Conservation (phyloP, 2,329 filamentous ascomycete genomes). For the Fusarium sp. region DNA sequence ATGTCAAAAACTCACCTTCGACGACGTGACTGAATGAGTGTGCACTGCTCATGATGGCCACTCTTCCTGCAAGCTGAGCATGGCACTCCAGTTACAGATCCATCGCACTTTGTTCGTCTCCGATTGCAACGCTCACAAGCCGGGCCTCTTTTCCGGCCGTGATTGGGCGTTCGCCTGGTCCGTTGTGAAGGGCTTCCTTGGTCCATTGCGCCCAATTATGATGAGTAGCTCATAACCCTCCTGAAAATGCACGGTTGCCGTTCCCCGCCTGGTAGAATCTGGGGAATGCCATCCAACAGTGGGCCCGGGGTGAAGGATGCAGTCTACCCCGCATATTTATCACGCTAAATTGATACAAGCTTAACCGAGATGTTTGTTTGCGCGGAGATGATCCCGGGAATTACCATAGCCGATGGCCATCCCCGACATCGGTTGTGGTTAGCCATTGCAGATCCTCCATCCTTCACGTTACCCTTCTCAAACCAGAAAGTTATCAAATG, state of each 20-base stretch:
- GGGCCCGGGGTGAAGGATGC: background rate
- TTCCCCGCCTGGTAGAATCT: background rate
- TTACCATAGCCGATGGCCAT: background rate
- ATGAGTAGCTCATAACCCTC: rapidly evolving
- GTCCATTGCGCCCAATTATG: background rate
- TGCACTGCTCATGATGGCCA: background rate
- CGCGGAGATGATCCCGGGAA: background rate
- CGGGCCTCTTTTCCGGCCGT: background rate
- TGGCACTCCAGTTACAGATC: background rate
- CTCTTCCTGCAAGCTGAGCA: constrained; percentile 4
- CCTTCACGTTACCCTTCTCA: background rate
- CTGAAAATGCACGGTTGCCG: rapidly evolving
- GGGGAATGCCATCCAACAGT: background rate
- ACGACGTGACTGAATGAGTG: background rate
- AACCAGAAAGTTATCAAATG: no score
- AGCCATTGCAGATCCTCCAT: background rate
- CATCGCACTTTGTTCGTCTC: constrained; percentile 8
- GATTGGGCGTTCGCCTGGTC: rapidly evolving
- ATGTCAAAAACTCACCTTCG: background rate
- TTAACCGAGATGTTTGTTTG: no score
- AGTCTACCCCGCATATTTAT: background rate
- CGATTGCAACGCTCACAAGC: constrained; percentile 1
- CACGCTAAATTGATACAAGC: background rate
- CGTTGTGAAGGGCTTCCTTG: rapidly evolving
- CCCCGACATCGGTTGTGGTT: background rate